A percentile compares a stretch with the other conserved stretches of the same genome.
Evolutionary conservation across 2,329 filamentous ascomycete species (phyloP).

Genomic region (Cyanodermella asteris): DNA sequence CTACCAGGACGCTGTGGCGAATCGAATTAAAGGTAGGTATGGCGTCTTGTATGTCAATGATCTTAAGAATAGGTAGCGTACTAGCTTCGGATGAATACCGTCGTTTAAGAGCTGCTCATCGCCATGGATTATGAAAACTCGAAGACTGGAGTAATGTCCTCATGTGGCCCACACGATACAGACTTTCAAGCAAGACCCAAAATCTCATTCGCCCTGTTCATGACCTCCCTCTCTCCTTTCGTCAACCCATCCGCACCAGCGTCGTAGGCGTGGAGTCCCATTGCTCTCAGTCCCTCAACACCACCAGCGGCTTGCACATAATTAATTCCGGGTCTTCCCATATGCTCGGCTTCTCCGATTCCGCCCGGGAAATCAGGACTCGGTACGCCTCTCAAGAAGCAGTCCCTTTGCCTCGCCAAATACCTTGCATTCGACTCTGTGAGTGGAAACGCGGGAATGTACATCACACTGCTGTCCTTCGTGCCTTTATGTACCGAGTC

Average conservation of each 20-base stretch:
- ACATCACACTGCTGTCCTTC: conserved; percentile 61
- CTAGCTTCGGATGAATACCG: no score
- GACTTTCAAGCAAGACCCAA: conserved; percentile 24
- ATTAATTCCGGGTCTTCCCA: conserved; percentile 15
- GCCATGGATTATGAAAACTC: no score
- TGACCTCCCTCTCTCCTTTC: conserved; percentile 27
- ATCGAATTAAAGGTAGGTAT: no score
- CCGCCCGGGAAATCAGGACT: conserved; percentile 30
- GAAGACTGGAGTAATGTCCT: no score
- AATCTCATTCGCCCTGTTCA: conserved; percentile 32
- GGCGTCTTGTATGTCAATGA: no score
- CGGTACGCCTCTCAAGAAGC: conserved; percentile 41
- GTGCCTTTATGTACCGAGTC: conserved; percentile 54
- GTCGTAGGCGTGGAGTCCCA: conserved; percentile 32
- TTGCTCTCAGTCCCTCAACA: conserved; percentile 28
- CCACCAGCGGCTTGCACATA: conserved; percentile 18
- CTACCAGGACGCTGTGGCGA: no score
- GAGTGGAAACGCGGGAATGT: conserved; percentile 69
- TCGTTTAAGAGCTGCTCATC: no score
- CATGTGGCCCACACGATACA: no score
- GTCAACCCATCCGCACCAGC: conserved; percentile 23
- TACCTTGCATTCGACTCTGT: conserved; percentile 56
- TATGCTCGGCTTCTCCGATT: conserved; percentile 35
- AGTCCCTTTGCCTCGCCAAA: conserved; percentile 45
- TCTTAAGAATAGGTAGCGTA: no score